Evolutionary conservation across 2,329 filamentous ascomycete genomes (phyloP).

Genomic region (Pleochaeta shiraiana): DNA sequence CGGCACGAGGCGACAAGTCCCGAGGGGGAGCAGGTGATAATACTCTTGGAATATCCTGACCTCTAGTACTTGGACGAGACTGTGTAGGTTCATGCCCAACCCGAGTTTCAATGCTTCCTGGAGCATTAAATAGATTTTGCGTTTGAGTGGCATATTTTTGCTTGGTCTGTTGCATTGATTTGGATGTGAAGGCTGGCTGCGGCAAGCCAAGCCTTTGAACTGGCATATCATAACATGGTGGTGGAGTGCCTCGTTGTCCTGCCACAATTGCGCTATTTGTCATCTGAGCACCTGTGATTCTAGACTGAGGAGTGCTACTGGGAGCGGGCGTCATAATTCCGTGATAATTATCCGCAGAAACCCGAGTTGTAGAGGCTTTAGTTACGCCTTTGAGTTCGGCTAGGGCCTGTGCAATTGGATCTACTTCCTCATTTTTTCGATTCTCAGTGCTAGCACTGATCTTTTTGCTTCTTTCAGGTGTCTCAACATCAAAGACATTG

Average conservation of each 20-base stretch:
- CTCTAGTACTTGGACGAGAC: conserved; percentile 36
- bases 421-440: conserved; percentile 31
- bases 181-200: conserved; percentile 76
- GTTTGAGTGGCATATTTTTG: conserved; percentile 74
- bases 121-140: conserved; percentile 46
- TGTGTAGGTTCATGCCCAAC: conserved; percentile 18
- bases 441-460: conserved; percentile 19
- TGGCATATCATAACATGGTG: conserved; percentile 62
- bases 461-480: conserved; percentile 40
- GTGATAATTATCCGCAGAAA: conserved; percentile 90
- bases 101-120: conserved; percentile 16
- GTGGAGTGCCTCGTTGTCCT: conserved; percentile 51
- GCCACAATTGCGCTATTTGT: conserved; percentile 26
- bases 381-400: conserved; percentile 76
- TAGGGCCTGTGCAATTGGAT: conserved; percentile 80
- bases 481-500: conserved; percentile 86
- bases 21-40: conserved; percentile 48
- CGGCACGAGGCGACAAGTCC: conserved; percentile 38
- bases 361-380: conserved; percentile 61
- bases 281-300: conserved; percentile 22
- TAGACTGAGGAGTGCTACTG: conserved; percentile 22
- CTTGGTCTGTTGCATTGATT: conserved; percentile 88
- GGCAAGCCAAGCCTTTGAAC: conserved; percentile 70
- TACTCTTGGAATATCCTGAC: conserved; percentile 34
- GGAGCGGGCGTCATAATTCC: conserved; percentile 72